These are phyloP conservation scores for Cucurbita moschata DNA, from an alignment of 306 rosid species.

Conservation along the genomic window DNA sequence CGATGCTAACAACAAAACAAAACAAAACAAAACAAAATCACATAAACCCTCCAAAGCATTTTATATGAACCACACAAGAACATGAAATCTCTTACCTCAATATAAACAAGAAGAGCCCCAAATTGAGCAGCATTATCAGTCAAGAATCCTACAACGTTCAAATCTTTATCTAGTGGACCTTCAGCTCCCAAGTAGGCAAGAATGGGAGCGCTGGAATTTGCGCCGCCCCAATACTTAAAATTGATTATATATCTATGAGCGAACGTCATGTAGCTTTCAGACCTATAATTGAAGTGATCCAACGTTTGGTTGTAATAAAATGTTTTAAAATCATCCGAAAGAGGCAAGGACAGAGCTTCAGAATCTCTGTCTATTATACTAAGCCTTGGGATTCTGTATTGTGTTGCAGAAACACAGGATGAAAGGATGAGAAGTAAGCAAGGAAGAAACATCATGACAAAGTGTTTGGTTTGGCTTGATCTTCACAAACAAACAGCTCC, in stretches of 20 bases:
- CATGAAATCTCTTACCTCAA: conserved; percentile 34
- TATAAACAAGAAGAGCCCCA: conserved; percentile 43
- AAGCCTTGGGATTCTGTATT: conserved; percentile 34
- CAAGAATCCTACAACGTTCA: conserved; percentile 27
- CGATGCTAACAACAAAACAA: conserved; percentile 32
- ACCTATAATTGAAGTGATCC: conserved; percentile 63
- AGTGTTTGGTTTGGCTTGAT: not conserved
- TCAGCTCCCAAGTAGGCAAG: conserved; percentile 55
- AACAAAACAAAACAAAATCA: not conserved
- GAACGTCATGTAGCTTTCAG: conserved; percentile 47
- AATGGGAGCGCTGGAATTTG: conserved; percentile 41
- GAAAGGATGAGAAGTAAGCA: conserved; percentile 6
- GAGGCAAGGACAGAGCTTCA: not conserved
- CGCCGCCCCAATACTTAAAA: conserved; percentile 56
- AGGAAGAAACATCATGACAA: not conserved
- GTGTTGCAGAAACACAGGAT: conserved; percentile 9
- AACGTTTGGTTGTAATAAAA: conserved; percentile 41
- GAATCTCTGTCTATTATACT: conserved; percentile 21
- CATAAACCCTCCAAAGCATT: not conserved
- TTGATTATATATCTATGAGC: conserved; percentile 48
- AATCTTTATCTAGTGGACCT: conserved; percentile 22
- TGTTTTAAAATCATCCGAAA: conserved; percentile 21
- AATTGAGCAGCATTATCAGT: conserved; percentile 42
- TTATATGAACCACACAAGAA: not conserved
- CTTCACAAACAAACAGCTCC: not conserved